Evolutionary conservation across 1,284 basidiomycete genomes (phyloP), one percentile per base, ranked within the genome.

Genomic region (Trametes sp.): DNA sequence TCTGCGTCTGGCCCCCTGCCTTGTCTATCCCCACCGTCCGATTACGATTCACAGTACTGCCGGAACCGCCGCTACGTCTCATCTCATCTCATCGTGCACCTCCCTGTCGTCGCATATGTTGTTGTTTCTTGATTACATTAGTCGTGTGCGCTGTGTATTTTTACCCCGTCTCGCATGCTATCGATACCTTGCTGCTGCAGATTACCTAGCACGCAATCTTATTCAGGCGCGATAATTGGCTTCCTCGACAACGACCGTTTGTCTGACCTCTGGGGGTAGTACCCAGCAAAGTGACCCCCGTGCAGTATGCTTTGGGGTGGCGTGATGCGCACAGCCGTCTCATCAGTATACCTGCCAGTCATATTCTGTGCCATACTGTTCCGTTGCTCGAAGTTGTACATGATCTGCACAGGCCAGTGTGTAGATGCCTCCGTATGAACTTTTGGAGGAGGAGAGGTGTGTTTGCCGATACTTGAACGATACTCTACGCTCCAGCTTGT

Each of bases 121-220:
- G 72, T 73, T 74, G 70, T 73, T 69, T 75, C 70, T 74, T 74
- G 70, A 66, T 73, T 74, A 73, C 66, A 65, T 65, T 63, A 64
- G 67, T 67, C 66, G 66, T 66, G 69, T 72, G 67, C 70, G 75
- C 74, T 74, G 62, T 77, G 76, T 77, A 77, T 76, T 75, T 73
- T 66, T 76, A 76, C 69, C 61, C 48, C 66, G 72, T 74, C 69
- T 70, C 63, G 70, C 68, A 70, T 76, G 74, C 74, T 77, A 76
- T 77, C 75, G 75, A 76, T 75, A 73, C 70, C 59, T 68, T 63
- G 51, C 62, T 56, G 54, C 66, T 61, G 60, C 62, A 57, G 62
- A 54, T 57, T 46, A 62, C 55, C 53, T 60, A 60, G 59, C 59
- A 60, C 59, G 59, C 59, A 54, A 54, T 54, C 54, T 53, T 59